phyloP scores from a whole-genome alignment of 2,329 filamentous ascomycete genomes.

The Fusarium gaditjirri region DNA sequence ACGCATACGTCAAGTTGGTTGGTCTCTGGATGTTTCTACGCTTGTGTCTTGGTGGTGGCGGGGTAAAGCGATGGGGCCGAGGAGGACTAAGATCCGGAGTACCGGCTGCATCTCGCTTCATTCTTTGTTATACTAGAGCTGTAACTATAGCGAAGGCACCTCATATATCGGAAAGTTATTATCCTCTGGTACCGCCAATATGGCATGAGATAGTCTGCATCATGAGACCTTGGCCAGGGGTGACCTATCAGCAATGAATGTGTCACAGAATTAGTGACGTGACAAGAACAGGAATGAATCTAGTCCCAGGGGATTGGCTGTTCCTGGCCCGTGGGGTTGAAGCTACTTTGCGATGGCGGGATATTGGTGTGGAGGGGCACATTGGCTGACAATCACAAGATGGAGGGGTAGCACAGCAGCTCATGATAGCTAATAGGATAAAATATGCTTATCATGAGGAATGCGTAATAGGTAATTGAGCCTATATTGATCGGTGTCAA shows the following conservation, averaged over 20 bases:
- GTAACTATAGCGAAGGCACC: not conserved
- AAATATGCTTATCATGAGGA: not conserved
- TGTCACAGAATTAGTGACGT: constrained; percentile 29
- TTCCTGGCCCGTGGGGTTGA: constrained; percentile 8
- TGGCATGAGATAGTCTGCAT: constrained; percentile 11
- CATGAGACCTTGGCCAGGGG: constrained; percentile 12
- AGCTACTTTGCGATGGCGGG: constrained; percentile 1
- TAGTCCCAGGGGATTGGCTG: constrained; percentile 11
- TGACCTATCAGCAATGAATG: constrained; percentile 28
- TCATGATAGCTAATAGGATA: constrained; percentile 12
- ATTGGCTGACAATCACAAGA: constrained; percentile 3
- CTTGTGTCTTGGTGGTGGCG: constrained; percentile 35
- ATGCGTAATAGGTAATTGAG: not conserved
- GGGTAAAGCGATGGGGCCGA: constrained; percentile 30
- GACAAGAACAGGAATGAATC: constrained; percentile 5
- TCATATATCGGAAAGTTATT: not conserved
- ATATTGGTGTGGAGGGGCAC: constrained; percentile 33
- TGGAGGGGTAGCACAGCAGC: constrained; percentile 24
- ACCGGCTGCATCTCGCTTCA: constrained; percentile 11
- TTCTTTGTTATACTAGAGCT: not conserved
- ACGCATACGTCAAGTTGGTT: not conserved
- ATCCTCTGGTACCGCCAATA: not conserved
- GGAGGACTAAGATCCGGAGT: constrained; percentile 13
- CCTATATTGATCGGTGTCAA: not conserved
- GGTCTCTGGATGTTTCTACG: constrained; percentile 3